These are phyloP conservation scores for Aspergillus diversus DNA, from an alignment of 495 filamentous ascomycete genomes.

Conservation along the genomic window DNA sequence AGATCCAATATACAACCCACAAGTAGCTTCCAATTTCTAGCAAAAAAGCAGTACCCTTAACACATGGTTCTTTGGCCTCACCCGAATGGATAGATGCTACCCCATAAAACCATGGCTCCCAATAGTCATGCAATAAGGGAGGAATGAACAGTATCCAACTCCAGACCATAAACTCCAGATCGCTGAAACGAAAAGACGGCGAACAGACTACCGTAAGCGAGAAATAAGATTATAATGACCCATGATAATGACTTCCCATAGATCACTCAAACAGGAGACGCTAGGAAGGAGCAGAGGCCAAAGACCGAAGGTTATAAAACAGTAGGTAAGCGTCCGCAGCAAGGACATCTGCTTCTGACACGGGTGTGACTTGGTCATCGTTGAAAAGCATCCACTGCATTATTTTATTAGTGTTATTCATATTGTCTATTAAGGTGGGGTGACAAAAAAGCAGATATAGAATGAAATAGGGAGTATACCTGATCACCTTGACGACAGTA, in stretches of 20 bases:
- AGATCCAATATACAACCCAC: constrained; percentile 2
- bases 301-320: constrained; percentile 76
- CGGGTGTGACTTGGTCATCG: constrained; percentile 84
- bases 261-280: background rate
- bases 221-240: background rate
- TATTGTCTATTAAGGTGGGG: background rate
- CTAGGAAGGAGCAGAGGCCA: constrained; percentile 34
- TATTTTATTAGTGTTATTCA: constrained; percentile 23
- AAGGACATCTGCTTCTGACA: constrained; percentile 77
- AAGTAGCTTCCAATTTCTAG: background rate
- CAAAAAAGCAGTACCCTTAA: background rate
- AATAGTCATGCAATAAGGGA: background rate
- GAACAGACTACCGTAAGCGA: background rate
- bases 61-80: background rate
- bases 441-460: background rate
- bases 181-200: constrained; percentile 15
- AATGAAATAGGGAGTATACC: constrained; percentile 47
- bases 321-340: constrained; percentile 82
- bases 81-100: background rate
- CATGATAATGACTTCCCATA: background rate
- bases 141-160: constrained; percentile 1
- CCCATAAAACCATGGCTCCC: background rate
- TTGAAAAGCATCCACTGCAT: constrained; percentile 87
- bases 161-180: constrained; percentile 12
- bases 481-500: constrained; percentile 79